Evolutionary conservation across 345 rosid genomes (phyloP).

Genomic region (Geranium rotundifolium): DNA sequence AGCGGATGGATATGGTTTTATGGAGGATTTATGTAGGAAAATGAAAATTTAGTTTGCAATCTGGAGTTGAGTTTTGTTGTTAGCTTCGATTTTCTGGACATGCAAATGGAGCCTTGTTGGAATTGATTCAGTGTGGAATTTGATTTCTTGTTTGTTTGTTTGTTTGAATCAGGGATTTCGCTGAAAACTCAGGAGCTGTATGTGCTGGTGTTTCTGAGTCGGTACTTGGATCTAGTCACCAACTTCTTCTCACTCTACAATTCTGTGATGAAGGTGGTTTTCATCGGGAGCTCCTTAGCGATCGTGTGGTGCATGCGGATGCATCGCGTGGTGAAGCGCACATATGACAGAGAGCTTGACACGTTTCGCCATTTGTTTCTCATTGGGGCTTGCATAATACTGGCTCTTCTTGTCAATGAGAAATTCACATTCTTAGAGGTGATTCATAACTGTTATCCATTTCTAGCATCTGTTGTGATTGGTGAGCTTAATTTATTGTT

Average conservation of each 20-base stretch:
- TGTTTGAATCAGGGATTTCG: slow-evolving; percentile 48
- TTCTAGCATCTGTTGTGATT: background rate
- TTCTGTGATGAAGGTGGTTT: slow-evolving; percentile 74
- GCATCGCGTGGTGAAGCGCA: slow-evolving; percentile 50
- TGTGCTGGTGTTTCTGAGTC: slow-evolving; percentile 72
- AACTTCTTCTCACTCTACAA: slow-evolving; percentile 74
- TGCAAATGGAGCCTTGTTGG: background rate
- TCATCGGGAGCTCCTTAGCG: slow-evolving; percentile 70
- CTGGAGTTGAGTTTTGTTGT: no score
- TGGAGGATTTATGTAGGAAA: no score
- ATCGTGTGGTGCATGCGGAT: slow-evolving; percentile 87
- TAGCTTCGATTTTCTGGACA: background rate
- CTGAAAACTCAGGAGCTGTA: slow-evolving; percentile 91
- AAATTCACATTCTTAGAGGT: slow-evolving; percentile 82
- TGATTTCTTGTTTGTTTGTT: no score
- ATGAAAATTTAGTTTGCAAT: no score
- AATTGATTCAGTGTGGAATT: background rate
- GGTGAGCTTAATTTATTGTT: slow-evolving; percentile 7
- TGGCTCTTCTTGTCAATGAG: slow-evolving; percentile 63
- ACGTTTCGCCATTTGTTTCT: slow-evolving; percentile 77
- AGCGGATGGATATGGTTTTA: no score
- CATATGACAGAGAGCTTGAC: slow-evolving; percentile 76
- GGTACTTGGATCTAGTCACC: slow-evolving; percentile 81
- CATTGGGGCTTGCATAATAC: slow-evolving; percentile 33
- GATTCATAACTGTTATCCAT: background rate